Conservation (phyloP, 148 eudicot genomes). For the Camellia japonica region DNA sequence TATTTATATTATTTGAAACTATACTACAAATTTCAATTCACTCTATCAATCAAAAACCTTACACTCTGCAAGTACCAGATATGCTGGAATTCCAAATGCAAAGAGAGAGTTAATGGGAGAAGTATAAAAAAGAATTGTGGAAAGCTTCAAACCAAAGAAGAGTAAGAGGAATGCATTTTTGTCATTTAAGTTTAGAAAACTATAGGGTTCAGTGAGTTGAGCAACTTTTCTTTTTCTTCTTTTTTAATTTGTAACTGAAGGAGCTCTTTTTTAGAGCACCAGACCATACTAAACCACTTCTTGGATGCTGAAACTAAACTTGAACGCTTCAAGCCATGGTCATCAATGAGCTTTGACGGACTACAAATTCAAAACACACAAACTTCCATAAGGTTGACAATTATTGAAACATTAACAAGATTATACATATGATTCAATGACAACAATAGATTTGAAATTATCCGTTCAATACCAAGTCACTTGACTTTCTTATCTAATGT, state of each 20-base stretch:
- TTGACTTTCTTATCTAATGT: too few species aligned
- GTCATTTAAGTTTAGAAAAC: neutral
- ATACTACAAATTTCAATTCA: neutral
- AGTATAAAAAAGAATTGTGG: neutral
- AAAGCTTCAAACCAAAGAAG: neutral
- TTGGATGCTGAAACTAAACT: too few species aligned
- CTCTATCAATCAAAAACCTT: neutral
- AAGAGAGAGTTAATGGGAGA: neutral
- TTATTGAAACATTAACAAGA: too few species aligned
- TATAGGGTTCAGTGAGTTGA: too few species aligned
- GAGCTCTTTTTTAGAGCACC: too few species aligned
- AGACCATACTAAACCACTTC: neutral
- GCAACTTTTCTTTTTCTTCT: neutral
- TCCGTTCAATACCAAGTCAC: too few species aligned
- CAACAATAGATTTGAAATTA: too few species aligned
- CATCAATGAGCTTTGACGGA: too few species aligned
- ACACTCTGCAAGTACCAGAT: neutral
- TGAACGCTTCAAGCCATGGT: too few species aligned
- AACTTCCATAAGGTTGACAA: too few species aligned
- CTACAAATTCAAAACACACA: too few species aligned
- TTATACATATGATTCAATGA: too few species aligned
- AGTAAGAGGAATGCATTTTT: neutral
- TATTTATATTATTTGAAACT: neutral
- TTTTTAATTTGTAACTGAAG: neutral
- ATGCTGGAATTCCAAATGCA: neutral